Percentiles rank a stretch among this genome's conserved stretches.
phyloP scores from a whole-genome alignment of 1,284 basidiomycete species.

The Caloboletus firmus region DNA sequence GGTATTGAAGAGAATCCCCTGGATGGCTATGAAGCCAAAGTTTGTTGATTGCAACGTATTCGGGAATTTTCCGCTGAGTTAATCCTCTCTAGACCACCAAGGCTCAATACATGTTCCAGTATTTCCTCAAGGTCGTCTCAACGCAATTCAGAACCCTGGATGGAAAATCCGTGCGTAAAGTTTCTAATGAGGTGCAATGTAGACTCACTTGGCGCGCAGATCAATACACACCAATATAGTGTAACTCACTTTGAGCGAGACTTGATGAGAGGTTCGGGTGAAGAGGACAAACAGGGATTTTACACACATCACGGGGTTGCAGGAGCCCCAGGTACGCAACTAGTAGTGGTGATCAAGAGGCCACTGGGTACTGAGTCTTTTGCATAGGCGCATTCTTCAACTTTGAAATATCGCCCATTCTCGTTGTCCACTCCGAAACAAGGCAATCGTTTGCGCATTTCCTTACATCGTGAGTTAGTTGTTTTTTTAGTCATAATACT shows the following conservation, averaged over 20 bases:
- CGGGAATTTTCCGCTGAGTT: constrained; percentile 4
- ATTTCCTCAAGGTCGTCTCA: constrained; percentile 97
- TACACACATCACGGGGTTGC: constrained; percentile 78
- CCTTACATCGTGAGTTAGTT: constrained; percentile 79
- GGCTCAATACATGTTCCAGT: constrained; percentile 90
- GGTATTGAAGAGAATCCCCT: constrained; percentile 80
- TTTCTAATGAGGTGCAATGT: neutral
- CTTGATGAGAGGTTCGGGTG: constrained; percentile 57
- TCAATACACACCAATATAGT: constrained; percentile 89
- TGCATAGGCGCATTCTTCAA: constrained; percentile 83
- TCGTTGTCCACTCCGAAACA: constrained; percentile 87
- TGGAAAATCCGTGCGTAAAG: constrained; percentile 60
- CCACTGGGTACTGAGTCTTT: neutral
- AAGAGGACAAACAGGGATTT: constrained; percentile 69
- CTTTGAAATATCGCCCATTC: constrained; percentile 97
- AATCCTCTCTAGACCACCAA: constrained; percentile 51
- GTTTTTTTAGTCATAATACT: neutral
- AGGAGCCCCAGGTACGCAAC: constrained; percentile 69
- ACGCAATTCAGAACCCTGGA: constrained; percentile 87
- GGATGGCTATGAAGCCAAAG: constrained; percentile 66
- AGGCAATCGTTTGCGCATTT: constrained; percentile 97
- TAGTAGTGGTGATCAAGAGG: constrained; percentile 1
- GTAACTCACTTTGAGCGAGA: constrained; percentile 97
- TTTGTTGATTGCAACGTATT: constrained; percentile 34
- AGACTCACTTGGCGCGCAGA: constrained; percentile 37